Percentiles rank a stretch among this genome's conserved stretches.
Conservation (phyloP, 352 stramenopile species). For the Phytophthora parvispora region DNA sequence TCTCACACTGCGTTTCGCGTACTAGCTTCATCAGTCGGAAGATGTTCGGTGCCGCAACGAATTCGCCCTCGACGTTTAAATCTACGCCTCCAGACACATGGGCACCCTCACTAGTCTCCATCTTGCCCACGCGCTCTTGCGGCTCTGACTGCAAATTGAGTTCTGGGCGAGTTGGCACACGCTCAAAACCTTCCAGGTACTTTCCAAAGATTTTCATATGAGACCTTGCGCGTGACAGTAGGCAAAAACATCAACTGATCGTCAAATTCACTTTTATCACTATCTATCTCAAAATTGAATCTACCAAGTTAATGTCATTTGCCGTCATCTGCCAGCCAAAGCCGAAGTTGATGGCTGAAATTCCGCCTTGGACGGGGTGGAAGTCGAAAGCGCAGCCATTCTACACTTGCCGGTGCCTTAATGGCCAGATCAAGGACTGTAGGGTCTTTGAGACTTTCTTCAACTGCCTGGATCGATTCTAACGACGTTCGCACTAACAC, state of each 20-base stretch:
- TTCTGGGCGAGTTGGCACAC: not conserved
- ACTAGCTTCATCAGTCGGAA: slow-evolving; percentile 68
- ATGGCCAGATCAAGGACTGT: slow-evolving; percentile 73
- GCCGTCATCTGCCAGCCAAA: slow-evolving; percentile 58
- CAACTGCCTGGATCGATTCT: slow-evolving; percentile 62
- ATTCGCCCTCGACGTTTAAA: slow-evolving; percentile 7
- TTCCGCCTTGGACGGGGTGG: slow-evolving; percentile 55
- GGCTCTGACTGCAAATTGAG: not conserved
- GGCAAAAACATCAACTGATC: not conserved
- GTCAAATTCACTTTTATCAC: not conserved
- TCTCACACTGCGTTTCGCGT: slow-evolving; percentile 64
- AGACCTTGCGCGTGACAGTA: not conserved
- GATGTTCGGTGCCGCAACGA: not conserved
- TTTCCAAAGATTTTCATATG: not conserved
- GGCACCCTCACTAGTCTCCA: slow-evolving; percentile 1
- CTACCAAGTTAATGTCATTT: slow-evolving; percentile 28
- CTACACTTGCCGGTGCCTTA: slow-evolving; percentile 28
- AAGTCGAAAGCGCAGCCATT: slow-evolving; percentile 78
- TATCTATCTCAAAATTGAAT: not conserved
- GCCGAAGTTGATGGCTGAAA: slow-evolving; percentile 69
- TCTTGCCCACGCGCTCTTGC: not conserved
- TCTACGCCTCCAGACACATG: not conserved
- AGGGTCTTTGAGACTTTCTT: slow-evolving; percentile 76
- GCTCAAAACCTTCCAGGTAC: not conserved
- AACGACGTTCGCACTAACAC: slow-evolving; percentile 62